Base-by-base conservation (phyloP, 495 filamentous ascomycete species). In the Pseudomonodictys pantanalensis region DNA sequence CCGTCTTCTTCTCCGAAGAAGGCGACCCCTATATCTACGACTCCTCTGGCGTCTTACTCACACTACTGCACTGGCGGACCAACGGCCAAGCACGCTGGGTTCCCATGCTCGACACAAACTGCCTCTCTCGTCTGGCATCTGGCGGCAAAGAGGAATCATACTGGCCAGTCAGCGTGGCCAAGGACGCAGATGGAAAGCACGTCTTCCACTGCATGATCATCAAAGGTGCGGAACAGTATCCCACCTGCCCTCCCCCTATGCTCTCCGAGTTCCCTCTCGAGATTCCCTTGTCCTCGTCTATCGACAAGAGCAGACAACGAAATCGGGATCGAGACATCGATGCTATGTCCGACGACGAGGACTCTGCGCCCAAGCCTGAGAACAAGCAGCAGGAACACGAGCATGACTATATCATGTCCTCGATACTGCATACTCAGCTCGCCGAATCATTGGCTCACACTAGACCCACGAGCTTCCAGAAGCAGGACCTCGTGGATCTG, bases 121-220 rank as follows among this genome's bases (percentile, higher is more conserved):
- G 83, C 6, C 78, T 98, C 20, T 84, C 89, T 3, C 90, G 93
- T 48, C 78, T 96, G 4, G 86, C 87, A 2, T 82, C 82, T 6
- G 93, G 95, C 32, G 83, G 83, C 43, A 96, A 95, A 69, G 83
- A 88, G 60, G 93, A 98, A 71, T 82, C 79, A 0, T 98, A 98
- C 73, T 98, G 91, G 84, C 95, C 93, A 0, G 90, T 98, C 29
- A 93, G 92, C 9, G 92, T 97, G 1, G 91, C 91, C 15, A 41
- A 15, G 20, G 12, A 41, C 20, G 38, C 38, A 41, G 20, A 41
- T 3, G 38, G 20, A 12, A 84, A 92, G 62, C 80, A 86, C 62
- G 95, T 89, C 68, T 98, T 98, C 73, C 92, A 97, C 76, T 97
- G 95, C 74, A 96, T 97, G 73, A 97, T 98, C 64, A 86, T 98